Percentiles rank a stretch among this genome's conserved stretches.
Evolutionary conservation across 2,329 filamentous ascomycete genomes (phyloP).

Genomic region (Eutypella sp.): DNA sequence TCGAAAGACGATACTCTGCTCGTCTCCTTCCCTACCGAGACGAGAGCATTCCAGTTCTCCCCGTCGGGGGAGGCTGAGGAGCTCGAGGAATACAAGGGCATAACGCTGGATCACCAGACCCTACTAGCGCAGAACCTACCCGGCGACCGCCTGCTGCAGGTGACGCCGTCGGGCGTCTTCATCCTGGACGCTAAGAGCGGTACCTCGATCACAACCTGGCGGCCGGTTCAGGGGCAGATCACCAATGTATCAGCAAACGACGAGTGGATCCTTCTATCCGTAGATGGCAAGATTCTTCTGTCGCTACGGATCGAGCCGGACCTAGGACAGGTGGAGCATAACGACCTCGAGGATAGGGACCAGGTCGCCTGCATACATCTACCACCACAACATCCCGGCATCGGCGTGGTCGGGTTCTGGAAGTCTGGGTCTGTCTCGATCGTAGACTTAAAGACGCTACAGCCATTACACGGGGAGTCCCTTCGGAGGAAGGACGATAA

Average conservation of each 20-base stretch:
- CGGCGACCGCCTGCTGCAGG: constrained; percentile 64
- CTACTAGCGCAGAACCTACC: constrained; percentile 64
- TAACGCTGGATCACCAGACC: constrained; percentile 66
- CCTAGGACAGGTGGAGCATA: constrained; percentile 52
- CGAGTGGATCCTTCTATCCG: constrained; percentile 64
- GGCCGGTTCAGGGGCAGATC: constrained; percentile 51
- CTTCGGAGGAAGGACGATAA: constrained; percentile 58
- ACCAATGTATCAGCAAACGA: constrained; percentile 74
- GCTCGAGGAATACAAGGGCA: constrained; percentile 66
- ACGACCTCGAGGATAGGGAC: constrained; percentile 59
- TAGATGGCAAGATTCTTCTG: constrained; percentile 68
- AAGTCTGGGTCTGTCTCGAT: constrained; percentile 74
- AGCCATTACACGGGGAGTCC: constrained; percentile 59
- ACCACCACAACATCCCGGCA: constrained; percentile 54
- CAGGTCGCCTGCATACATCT: constrained; percentile 85
- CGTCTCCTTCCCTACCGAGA: constrained; percentile 78
- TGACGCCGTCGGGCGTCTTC: constrained; percentile 60
- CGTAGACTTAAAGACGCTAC: constrained; percentile 61
- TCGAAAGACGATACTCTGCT: constrained; percentile 64
- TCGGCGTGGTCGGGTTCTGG: constrained; percentile 85
- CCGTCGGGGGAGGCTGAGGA: constrained; percentile 78
- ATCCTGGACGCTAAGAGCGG: constrained; percentile 59
- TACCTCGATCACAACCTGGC: constrained; percentile 55
- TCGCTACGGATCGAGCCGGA: constrained; percentile 60
- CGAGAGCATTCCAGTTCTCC: constrained; percentile 75